A percentile compares a stretch with the other conserved stretches of the same genome.
Conservation (phyloP, 768 basidiomycete species). For the Rhizopogon sp. region DNA sequence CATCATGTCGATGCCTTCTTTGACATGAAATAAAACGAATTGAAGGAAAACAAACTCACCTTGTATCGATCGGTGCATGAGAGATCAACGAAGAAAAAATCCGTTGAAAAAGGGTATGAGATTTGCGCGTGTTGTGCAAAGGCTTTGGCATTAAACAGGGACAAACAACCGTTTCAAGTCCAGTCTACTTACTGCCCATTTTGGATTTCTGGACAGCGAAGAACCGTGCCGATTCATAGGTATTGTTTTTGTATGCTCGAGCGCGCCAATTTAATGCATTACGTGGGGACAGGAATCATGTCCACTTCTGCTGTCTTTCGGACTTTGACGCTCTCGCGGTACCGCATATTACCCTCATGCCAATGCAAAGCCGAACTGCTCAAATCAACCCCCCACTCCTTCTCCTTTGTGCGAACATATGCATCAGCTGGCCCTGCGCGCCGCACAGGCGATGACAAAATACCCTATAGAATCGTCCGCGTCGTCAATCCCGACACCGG, state of each 20-base stretch:
- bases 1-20: constrained; percentile 18
- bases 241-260: background rate
- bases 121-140: constrained; percentile 20
- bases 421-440: background rate
- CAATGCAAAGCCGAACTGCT: background rate
- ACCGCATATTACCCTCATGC: constrained; percentile 2
- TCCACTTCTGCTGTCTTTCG: background rate
- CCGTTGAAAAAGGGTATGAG: background rate
- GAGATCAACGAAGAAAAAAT: background rate
- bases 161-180: constrained; percentile 21
- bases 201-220: background rate
- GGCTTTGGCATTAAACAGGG: constrained; percentile 16
- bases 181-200: background rate
- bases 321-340: constrained; percentile 3
- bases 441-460: constrained; percentile 32
- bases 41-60: constrained; percentile 4
- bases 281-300: background rate
- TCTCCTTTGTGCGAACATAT: background rate
- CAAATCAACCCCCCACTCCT: background rate
- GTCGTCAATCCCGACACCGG: constrained; percentile 44
- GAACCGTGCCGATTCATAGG: background rate
- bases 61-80: background rate
- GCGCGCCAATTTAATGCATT: background rate
- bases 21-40: background rate
- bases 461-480: constrained; percentile 37